phyloP scores from a whole-genome alignment of 345 rosid species.

The Trapa bicornis region DNA sequence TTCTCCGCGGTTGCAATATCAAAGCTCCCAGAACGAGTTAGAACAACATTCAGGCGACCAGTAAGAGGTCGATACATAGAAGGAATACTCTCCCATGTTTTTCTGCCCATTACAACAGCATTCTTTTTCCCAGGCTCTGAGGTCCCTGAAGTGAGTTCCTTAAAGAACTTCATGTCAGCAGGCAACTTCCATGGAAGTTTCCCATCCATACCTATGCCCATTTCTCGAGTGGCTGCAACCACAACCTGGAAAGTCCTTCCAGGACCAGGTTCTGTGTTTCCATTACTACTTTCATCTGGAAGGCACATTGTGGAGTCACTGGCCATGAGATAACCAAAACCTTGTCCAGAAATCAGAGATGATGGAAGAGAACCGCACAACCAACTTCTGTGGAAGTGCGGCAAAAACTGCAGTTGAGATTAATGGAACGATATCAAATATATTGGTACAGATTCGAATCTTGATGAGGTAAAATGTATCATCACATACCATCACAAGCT shows the following conservation, averaged over 20 bases:
- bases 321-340: conserved; percentile 27
- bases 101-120: conserved; percentile 88
- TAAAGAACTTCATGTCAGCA: conserved; percentile 75
- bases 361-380: conserved; percentile 18
- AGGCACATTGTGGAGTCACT: conserved; percentile 23
- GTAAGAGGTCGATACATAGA: conserved; percentile 45
- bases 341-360: conserved; percentile 13
- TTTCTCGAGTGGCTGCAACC: conserved; percentile 73
- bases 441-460: neutral
- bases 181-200: conserved; percentile 79
- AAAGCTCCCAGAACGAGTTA: conserved; percentile 77
- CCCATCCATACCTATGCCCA: conserved; percentile 91
- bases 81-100: conserved; percentile 92
- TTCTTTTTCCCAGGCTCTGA: conserved; percentile 62
- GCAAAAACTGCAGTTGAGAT: conserved; percentile 25
- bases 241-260: conserved; percentile 69
- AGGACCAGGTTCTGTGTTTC: conserved; percentile 23
- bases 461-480: neutral
- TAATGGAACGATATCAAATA: neutral
- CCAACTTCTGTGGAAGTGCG: conserved; percentile 30
- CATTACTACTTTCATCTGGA: conserved; percentile 42
- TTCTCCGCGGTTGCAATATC: conserved; percentile 85
- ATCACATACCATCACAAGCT: neutral
- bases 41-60: conserved; percentile 94
- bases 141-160: conserved; percentile 54